These are phyloP conservation scores for Cajanus cajan DNA, from an alignment of 306 rosid genomes.

Conservation along the genomic window DNA sequence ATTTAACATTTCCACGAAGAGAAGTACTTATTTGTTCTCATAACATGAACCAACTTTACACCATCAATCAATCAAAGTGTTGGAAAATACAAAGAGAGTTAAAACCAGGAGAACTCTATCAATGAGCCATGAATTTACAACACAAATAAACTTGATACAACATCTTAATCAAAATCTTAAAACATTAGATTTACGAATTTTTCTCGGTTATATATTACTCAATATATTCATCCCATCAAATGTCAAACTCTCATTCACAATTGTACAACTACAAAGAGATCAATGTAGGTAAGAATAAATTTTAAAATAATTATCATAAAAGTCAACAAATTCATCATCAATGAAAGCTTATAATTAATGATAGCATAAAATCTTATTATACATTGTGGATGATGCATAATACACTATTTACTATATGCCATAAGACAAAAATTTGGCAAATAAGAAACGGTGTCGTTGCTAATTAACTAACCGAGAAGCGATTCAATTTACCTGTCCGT, in stretches of 20 bases:
- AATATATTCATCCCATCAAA: too few species aligned
- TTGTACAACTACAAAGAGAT: too few species aligned
- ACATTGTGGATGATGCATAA: too few species aligned
- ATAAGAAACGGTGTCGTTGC: background rate
- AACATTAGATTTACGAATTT: too few species aligned
- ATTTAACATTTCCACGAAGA: background rate
- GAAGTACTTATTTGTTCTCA: background rate
- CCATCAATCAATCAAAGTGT: background rate
- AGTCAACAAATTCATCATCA: background rate
- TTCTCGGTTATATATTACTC: too few species aligned
- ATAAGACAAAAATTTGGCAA: background rate
- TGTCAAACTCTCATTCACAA: too few species aligned
- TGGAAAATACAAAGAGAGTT: too few species aligned
- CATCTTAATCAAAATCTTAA: too few species aligned
- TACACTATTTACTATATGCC: background rate
- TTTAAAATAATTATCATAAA: background rate
- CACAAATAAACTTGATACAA: too few species aligned
- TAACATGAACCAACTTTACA: background rate
- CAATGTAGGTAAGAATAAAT: background rate
- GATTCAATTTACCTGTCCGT: conserved; percentile 47
- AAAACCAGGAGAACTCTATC: too few species aligned
- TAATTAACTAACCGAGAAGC: background rate
- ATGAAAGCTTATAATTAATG: background rate
- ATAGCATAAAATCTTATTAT: too few species aligned
- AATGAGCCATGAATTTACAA: too few species aligned